These are phyloP conservation scores for Cryptomeria japonica DNA, from an alignment of 75 land plant species.

Conservation along the genomic window DNA sequence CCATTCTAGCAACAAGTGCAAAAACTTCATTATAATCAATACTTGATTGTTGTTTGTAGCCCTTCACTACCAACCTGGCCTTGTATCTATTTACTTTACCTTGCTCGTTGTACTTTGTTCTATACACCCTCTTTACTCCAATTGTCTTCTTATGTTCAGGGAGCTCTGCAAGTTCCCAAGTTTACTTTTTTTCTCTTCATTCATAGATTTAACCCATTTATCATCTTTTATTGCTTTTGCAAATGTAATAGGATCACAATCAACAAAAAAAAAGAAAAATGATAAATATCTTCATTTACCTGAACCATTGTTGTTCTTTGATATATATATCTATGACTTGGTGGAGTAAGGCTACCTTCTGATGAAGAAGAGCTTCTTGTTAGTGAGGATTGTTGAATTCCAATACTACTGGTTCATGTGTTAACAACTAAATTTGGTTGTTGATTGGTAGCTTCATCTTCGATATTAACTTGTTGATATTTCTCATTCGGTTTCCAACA, in stretches of 20 bases:
- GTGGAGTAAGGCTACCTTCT: neutral
- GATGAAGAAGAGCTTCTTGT: neutral
- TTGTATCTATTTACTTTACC: constrained; percentile 9
- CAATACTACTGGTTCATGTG: neutral
- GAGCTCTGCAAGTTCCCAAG: constrained; percentile 18
- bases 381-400: neutral
- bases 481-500: neutral
- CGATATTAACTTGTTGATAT: neutral
- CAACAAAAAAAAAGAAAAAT: neutral
- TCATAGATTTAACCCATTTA: constrained; percentile 7
- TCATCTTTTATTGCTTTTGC: neutral
- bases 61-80: neutral
- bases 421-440: neutral
- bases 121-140: constrained; percentile 22
- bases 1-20: neutral
- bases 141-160: constrained; percentile 4
- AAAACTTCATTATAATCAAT: no score
- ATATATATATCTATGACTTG: neutral
- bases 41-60: no score
- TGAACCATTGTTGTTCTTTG: neutral
- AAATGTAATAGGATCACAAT: neutral
- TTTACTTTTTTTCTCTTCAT: constrained; percentile 23
- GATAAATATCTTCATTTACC: neutral
- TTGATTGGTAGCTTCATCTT: neutral
- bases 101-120: constrained; percentile 11